Percentiles rank a stretch among this genome's conserved stretches.
Conservation (phyloP, 805 yeast species). For the Candida sakaeoensis region DNA sequence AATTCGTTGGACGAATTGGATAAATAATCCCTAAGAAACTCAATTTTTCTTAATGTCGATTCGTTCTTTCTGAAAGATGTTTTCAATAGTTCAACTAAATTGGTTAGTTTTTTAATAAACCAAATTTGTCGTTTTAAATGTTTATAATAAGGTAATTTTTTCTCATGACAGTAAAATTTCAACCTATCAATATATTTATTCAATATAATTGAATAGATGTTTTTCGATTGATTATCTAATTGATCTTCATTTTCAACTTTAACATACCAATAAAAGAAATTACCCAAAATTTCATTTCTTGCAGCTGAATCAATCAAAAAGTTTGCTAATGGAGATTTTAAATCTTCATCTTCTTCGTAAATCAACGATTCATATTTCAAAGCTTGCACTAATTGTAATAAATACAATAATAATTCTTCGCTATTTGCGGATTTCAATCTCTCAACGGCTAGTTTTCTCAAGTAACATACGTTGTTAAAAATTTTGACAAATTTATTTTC, state of each 20-base stretch:
- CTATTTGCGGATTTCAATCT: constrained; percentile 74
- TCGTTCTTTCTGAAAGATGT: constrained; percentile 54
- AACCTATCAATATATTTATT: constrained; percentile 40
- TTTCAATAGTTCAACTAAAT: constrained; percentile 62
- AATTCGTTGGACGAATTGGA: constrained; percentile 43
- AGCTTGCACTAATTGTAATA: constrained; percentile 89
- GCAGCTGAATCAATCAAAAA: constrained; percentile 74
- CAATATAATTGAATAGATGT: constrained; percentile 32
- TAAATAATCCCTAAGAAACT: constrained; percentile 57
- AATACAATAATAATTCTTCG: constrained; percentile 72
- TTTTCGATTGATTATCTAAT: constrained; percentile 14
- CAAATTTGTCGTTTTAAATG: constrained; percentile 59
- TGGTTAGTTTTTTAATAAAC: constrained; percentile 62
- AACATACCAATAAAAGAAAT: constrained; percentile 86
- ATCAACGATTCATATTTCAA: constrained; percentile 65
- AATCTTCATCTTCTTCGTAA: constrained; percentile 19
- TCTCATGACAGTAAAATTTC: constrained; percentile 22
- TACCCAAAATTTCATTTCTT: constrained; percentile 64
- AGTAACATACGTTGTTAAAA: constrained; percentile 47
- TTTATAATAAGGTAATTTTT: constrained; percentile 31
- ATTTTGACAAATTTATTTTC: constrained; percentile 30
- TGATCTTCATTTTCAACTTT: constrained; percentile 81
- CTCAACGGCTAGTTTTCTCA: constrained; percentile 85
- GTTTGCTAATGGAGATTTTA: constrained; percentile 61
- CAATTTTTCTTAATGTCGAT: constrained; percentile 71